Conservation (phyloP, 106 monocot species). For the Vanilla planifolia region DNA sequence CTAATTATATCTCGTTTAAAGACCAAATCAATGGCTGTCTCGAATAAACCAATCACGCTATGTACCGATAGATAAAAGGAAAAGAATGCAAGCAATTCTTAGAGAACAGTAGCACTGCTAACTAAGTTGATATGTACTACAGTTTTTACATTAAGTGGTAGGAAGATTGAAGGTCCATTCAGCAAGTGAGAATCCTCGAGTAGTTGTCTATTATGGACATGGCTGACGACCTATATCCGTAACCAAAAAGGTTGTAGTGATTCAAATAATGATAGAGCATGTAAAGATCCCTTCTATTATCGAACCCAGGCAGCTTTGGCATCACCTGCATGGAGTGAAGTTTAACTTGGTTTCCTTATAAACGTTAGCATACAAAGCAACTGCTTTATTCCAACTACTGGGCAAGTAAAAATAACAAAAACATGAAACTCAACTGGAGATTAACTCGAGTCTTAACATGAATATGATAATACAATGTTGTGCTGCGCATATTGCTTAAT, state of each 20-base stretch:
- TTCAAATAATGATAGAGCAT: constrained; percentile 95
- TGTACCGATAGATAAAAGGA: neutral
- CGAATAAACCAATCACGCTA: neutral
- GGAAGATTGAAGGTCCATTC: neutral
- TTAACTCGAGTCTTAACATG: no score
- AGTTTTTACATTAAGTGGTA: neutral
- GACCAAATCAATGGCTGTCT: no score
- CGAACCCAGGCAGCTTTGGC: constrained; percentile 90
- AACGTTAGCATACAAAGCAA: no score
- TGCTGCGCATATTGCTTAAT: no score
- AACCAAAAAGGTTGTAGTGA: constrained; percentile 97
- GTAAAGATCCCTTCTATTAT: constrained; percentile 82
- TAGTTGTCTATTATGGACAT: constrained; percentile 88
- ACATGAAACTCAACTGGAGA: no score
- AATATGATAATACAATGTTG: no score
- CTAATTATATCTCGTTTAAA: no score
- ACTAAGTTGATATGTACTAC: no score
- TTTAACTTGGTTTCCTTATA: no score
- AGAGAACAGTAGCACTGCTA: no score
- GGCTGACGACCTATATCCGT: constrained; percentile 82
- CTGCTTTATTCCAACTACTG: no score
- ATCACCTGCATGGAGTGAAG: constrained; percentile 48
- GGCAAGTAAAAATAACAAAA: no score
- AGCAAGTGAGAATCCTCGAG: constrained; percentile 41
- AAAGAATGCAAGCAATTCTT: neutral